A percentile compares a stretch with the other conserved stretches of the same genome.
These are phyloP conservation scores for Taiozyma onychis DNA, from an alignment of 1,139 yeast genomes.

Conservation along the genomic window DNA sequence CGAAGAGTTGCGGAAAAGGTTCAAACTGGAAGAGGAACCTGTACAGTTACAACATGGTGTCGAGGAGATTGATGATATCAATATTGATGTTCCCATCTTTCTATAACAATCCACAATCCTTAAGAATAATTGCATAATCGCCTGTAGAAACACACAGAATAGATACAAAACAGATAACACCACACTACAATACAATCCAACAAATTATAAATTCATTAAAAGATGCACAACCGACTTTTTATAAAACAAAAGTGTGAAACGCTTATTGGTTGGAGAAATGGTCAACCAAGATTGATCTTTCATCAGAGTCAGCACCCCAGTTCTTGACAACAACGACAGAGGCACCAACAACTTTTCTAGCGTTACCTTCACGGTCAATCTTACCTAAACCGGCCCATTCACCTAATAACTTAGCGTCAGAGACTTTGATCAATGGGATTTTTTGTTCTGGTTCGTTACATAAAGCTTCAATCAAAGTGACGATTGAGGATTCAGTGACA, in stretches of 20 bases:
- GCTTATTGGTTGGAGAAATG: constrained; percentile 80
- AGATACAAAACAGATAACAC: no score
- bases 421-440: constrained; percentile 97
- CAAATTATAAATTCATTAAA: background rate
- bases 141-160: no score
- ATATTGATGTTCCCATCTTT: constrained; percentile 7
- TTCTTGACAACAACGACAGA: constrained; percentile 98
- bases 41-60: background rate
- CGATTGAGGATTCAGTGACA: constrained; percentile 96
- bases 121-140: background rate
- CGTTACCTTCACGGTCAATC: constrained; percentile 99
- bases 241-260: background rate
- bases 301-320: constrained; percentile 99
- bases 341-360: constrained; percentile 99
- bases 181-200: background rate
- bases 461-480: constrained; percentile 98
- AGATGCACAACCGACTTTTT: background rate
- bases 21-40: background rate
- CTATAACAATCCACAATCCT: background rate
- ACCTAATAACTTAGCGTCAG: constrained; percentile 99
- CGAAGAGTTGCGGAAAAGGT: background rate
- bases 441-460: constrained; percentile 97
- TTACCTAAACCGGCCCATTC: constrained; percentile 99
- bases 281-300: constrained; percentile 94
- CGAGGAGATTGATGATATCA: background rate